Percentiles rank a stretch among this genome's conserved stretches.
phyloP scores from a whole-genome alignment of 2,329 filamentous ascomycete species.

The Microsporum audouinii region DNA sequence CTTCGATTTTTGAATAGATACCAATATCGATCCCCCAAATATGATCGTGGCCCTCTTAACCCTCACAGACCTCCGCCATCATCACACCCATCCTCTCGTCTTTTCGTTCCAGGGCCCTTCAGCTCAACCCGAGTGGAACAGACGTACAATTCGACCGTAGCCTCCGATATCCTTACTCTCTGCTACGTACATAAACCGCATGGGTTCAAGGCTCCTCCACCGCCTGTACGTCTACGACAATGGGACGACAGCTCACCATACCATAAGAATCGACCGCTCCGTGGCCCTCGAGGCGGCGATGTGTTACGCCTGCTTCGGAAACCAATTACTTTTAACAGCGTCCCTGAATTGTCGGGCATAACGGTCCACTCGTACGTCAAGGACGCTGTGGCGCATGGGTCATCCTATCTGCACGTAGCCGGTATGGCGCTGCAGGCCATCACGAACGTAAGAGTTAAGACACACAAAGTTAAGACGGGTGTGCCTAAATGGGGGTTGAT shows the following conservation, averaged over 20 bases:
- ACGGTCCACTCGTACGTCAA: conserved; percentile 69
- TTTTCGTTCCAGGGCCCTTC: conserved; percentile 87
- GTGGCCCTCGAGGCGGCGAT: conserved; percentile 71
- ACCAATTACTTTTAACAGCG: conserved; percentile 64
- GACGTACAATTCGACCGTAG: conserved; percentile 77
- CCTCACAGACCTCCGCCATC: conserved; percentile 80
- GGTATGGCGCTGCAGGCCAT: conserved; percentile 78
- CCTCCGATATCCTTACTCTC: conserved; percentile 77
- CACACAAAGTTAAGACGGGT: conserved; percentile 58
- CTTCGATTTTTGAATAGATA: conserved; percentile 49
- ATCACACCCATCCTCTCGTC: conserved; percentile 75
- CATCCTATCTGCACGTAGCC: conserved; percentile 66
- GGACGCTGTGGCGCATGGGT: conserved; percentile 55
- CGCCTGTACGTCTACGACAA: conserved; percentile 57
- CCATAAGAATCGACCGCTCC: conserved; percentile 77
- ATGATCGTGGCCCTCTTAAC: conserved; percentile 84
- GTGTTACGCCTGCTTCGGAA: conserved; percentile 40
- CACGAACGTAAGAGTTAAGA: conserved; percentile 59
- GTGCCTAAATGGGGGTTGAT: conserved; percentile 66
- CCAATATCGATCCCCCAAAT: conserved; percentile 88
- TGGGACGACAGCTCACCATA: conserved; percentile 93
- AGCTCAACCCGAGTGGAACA: conserved; percentile 75
- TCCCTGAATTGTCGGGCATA: conserved; percentile 70
- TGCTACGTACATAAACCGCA: conserved; percentile 78
- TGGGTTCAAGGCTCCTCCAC: conserved; percentile 50